Conservation (phyloP, 2,329 filamentous ascomycete genomes). For the Colletotrichum cordylinicola region DNA sequence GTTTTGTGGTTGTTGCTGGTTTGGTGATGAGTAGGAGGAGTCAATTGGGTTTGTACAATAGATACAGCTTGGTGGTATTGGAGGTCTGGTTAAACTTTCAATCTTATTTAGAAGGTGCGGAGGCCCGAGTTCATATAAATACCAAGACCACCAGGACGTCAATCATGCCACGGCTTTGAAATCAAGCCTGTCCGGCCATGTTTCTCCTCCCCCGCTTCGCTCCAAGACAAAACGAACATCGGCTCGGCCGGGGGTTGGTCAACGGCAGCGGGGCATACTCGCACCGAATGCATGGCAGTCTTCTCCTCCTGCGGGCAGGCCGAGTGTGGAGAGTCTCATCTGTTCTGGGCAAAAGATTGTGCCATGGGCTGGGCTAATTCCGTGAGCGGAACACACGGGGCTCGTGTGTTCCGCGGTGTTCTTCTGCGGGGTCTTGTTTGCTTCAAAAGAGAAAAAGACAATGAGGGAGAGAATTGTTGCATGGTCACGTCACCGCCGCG, state of each 20-base stretch:
- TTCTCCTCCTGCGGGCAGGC: neutral
- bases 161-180: constrained; percentile 2
- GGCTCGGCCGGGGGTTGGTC: neutral
- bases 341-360: neutral
- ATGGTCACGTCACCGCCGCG: constrained; percentile 11
- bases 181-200: neutral
- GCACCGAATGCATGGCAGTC: neutral
- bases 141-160: neutral
- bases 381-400: neutral
- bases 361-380: neutral
- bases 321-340: neutral
- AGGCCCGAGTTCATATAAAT: neutral
- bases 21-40: neutral
- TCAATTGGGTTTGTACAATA: neutral
- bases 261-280: neutral
- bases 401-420: neutral
- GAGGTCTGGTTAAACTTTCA: neutral
- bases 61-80: neutral
- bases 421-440: neutral
- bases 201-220: neutral
- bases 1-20: neutral
- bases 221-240: neutral
- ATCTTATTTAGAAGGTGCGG: neutral
- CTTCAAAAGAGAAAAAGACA: too few relatives aligned
- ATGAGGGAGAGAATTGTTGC: neutral